Base-by-base conservation (phyloP, 2,329 filamentous ascomycete genomes). In the Aspergillus cejpii region DNA sequence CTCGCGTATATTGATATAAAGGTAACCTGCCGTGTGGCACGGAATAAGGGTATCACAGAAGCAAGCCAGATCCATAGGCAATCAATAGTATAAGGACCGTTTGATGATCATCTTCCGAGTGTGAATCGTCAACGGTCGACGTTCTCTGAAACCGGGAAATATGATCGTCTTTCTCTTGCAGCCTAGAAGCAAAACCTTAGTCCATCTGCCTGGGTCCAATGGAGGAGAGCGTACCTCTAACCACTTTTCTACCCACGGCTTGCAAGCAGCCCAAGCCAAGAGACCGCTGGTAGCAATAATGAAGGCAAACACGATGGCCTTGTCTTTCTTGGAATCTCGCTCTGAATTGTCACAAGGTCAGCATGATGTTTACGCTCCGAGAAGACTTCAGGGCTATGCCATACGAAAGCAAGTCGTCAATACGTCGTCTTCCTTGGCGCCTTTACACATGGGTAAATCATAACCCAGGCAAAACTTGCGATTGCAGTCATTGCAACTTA, bases 401-500 rank as follows among this genome's bases (percentile, higher is more conserved):
- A 45, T 60, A 79, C 77, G 81, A 57, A 84, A 84, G 65, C 81
- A 85, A 7, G 77, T 80, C 4, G 81, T 80, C 47, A 79, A 74
- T 3, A 85, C 75, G 56, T 83, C 79, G 38, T 81, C 79, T 55
- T 81, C 79, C 54, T 76, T 78, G 15, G 75, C 78, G 24, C 70
- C 74, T 51, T 80, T 76, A 58, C 81, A 84, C 41, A 80, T 77
- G 1, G 78, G 77, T 38, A 81, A 67, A 41, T 79, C 74, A 53
- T 83, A 83, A 44, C 74, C 72, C 31, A 83, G 64, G 57, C 81
- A 85, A 65, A 83, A 84, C 53, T 79, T 76, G 49, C 81, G 78
- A 55, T 80, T 85, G 64, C 81, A 85, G 60, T 84, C 81, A 44
- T 74, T 79, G 62, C 81, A 85, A 19, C 74, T 80, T 40, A 75